Percentiles rank a stretch among this genome's conserved stretches.
Conservation (phyloP, 2,329 filamentous ascomycete genomes). For the Davidsoniella australis region DNA sequence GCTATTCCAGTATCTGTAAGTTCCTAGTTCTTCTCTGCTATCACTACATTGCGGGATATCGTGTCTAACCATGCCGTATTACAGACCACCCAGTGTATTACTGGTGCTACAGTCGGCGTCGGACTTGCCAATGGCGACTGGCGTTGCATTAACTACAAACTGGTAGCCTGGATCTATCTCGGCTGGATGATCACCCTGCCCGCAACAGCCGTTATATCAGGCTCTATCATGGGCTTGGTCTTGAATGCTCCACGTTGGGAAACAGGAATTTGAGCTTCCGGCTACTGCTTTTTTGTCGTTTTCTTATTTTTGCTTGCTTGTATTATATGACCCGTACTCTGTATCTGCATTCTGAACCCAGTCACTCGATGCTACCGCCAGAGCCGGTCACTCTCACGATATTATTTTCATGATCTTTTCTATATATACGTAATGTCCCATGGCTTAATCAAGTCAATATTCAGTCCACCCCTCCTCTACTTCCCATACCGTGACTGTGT, state of each 20-base stretch:
- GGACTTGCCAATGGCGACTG: slow-evolving; percentile 32
- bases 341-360: too few species aligned
- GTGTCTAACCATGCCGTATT: neutral
- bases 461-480: too few species aligned
- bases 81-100: slow-evolving; percentile 34
- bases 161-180: slow-evolving; percentile 29
- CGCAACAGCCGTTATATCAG: slow-evolving; percentile 31
- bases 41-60: neutral
- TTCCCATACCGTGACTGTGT: too few species aligned
- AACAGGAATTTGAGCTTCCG: neutral
- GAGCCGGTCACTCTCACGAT: too few species aligned
- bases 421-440: too few species aligned
- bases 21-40: neutral
- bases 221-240: slow-evolving; percentile 35
- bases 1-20: slow-evolving; percentile 28
- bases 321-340: too few species aligned
- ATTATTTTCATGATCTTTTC: too few species aligned
- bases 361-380: too few species aligned
- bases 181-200: slow-evolving; percentile 36
- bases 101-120: slow-evolving; percentile 34
- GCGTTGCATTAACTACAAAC: slow-evolving; percentile 31
- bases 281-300: too few species aligned
- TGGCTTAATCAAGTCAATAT: too few species aligned
- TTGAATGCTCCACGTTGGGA: slow-evolving; percentile 32
- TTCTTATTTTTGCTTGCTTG: too few species aligned